phyloP scores from a whole-genome alignment of 805 yeast genomes.

The Cyberlindnera japonica region DNA sequence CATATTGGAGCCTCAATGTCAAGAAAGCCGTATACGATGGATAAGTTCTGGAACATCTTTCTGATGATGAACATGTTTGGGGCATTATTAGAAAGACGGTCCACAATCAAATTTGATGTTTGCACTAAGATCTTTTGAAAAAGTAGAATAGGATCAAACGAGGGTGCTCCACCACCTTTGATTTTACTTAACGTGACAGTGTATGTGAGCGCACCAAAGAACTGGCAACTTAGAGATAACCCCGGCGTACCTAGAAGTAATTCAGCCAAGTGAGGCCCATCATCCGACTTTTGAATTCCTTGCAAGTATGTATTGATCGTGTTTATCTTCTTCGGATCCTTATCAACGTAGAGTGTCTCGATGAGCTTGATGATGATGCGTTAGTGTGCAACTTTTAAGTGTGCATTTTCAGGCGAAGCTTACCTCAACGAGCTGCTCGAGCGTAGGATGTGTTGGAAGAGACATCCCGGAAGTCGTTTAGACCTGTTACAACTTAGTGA shows the following conservation, averaged over 20 bases:
- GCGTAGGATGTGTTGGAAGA: constrained; percentile 1
- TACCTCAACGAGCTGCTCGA: constrained; percentile 3
- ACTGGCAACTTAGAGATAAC: constrained; percentile 48
- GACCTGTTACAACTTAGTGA: no score
- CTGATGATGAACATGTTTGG: constrained; percentile 43
- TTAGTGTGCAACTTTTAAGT: no score
- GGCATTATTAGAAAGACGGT: constrained; percentile 10
- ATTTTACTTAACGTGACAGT: constrained; percentile 51
- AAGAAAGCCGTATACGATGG: constrained; percentile 38
- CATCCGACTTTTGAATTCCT: constrained; percentile 48
- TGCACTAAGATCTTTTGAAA: constrained; percentile 19
- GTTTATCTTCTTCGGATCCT: constrained; percentile 34
- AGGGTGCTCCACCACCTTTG: constrained; percentile 15
- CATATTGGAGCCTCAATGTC: constrained; percentile 35
- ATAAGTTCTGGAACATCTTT: constrained; percentile 55
- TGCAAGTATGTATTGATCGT: constrained; percentile 55
- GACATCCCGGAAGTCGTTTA: no score
- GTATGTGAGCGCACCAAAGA: constrained; percentile 79
- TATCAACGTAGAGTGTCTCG: constrained; percentile 23
- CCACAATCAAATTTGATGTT: constrained; percentile 7
- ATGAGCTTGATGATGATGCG: constrained; percentile 17
- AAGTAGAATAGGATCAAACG: constrained; percentile 14
- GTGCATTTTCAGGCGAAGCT: not conserved
- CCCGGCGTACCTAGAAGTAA: constrained; percentile 38
- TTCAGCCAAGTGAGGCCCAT: constrained; percentile 58